Evolutionary conservation across 768 basidiomycete species (phyloP), one percentile per base, ranked within the genome.

Genomic region (Boletus insuetus): DNA sequence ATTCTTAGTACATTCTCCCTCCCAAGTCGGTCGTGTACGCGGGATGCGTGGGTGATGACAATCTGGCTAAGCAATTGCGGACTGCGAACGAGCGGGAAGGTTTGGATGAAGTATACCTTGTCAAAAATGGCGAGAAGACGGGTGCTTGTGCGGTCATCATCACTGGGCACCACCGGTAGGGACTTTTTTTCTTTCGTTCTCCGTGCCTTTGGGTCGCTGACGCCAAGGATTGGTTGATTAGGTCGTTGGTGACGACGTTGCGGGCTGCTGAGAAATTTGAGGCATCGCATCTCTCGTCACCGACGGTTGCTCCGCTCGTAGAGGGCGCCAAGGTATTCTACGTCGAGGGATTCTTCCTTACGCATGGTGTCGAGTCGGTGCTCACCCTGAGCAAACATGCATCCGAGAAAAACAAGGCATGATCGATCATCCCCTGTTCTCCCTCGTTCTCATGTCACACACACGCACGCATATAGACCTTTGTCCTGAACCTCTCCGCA

Each of bases 111-210:
- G 89, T 88, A 4, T 99, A 98, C 74, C 87, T 86, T 64, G 92
- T 98, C 64, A 87, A 87, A 71, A 77, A 87, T 58, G 89, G 86
- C 55, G 85, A 86, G 69, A 85, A 91, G 74, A 98, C 97, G 7
- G 97, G 97, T 54, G 94, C 97, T 50, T 99, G 97, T 69, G 96
- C 92, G 16, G 97, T 98, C 60, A 74, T 99, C 62, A 84, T 98
- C 73, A 98, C 94, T 48, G 92, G 89, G 43, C 94, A 97, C 75
- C 68, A 97, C 73, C 83, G 96, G 91, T 94, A 59, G 31, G 81
- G 13, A 6, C 20, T 24, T 16, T 22, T 37, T 14, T 19, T 44
- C 3, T 20, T 22, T n/a, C 12, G 6, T n/a, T 11, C 2, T 3
- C 16, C 48, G 13, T 14, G 24, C 17, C 6, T 11, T 38, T 3